Conservation (phyloP, 768 basidiomycete genomes). For the Lentinus brumalis region DNA sequence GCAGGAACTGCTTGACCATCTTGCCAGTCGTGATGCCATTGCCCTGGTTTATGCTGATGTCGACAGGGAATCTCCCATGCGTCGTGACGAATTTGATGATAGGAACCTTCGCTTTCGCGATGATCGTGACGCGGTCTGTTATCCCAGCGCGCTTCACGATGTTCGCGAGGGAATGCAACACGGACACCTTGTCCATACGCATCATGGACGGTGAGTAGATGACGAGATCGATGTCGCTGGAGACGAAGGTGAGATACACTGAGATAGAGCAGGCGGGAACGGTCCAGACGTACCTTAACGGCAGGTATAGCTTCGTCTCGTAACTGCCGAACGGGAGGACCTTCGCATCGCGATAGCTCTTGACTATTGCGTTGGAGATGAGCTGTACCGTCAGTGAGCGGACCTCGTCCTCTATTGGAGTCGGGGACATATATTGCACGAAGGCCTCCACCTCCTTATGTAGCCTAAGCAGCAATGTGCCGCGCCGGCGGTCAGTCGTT, state of each 20-base stretch:
- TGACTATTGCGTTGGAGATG: slow-evolving; percentile 65
- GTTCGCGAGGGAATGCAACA: slow-evolving; percentile 77
- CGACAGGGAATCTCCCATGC: slow-evolving; percentile 83
- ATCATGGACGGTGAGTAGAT: slow-evolving; percentile 80
- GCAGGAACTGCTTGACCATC: slow-evolving; percentile 80
- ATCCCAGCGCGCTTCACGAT: slow-evolving; percentile 74
- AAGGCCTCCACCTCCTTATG: slow-evolving; percentile 88
- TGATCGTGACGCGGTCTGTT: slow-evolving; percentile 81
- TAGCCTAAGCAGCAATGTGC: slow-evolving; percentile 51
- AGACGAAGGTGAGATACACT: not conserved
- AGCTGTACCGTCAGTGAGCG: slow-evolving; percentile 71
- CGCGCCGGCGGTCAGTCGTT: not conserved
- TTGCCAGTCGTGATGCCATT: slow-evolving; percentile 80
- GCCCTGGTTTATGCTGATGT: slow-evolving; percentile 90
- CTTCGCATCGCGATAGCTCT: slow-evolving; percentile 75
- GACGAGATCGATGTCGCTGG: slow-evolving; percentile 94
- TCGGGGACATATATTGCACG: slow-evolving; percentile 85
- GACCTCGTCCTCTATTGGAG: slow-evolving; percentile 81
- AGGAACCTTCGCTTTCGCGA: slow-evolving; percentile 92
- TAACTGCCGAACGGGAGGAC: slow-evolving; percentile 91
- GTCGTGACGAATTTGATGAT: slow-evolving; percentile 93
- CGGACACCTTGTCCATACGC: slow-evolving; percentile 63
- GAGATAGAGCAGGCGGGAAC: not conserved
- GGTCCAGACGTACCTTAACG: slow-evolving; percentile 67
- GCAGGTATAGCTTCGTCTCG: slow-evolving; percentile 91